Base-by-base conservation (phyloP, 805 yeast genomes). In the Starmera quercuum region DNA sequence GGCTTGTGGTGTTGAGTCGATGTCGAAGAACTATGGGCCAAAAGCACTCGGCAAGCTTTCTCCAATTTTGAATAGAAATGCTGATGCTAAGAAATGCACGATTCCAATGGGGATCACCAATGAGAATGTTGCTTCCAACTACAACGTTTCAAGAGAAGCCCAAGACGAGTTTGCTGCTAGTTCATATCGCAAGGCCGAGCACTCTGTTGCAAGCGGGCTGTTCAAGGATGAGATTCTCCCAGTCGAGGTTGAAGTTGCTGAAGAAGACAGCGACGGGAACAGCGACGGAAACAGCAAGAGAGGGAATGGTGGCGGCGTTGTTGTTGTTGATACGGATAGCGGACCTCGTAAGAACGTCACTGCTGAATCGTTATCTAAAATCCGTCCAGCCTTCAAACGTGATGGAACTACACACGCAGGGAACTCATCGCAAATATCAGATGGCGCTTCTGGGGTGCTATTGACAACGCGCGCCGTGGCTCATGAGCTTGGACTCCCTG, bases 61-160 rank as follows among this genome's bases (percentile, higher is more conserved):
- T 10, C 68, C 71, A 15, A 61, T 62, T 13, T 53, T 74, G 49
- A 51, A 63, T 29, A 54, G 55, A 8, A 56, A 66, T 44, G 51
- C 56, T 32, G 71, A 64, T 30, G 79, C 81, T n/a, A 66, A 66
- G 41, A 78, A 78, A 58, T 90, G 97, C 63, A 63, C 82, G 59
- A 75, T 90, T 42, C 97, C 97, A 45, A 90, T 90, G 97, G 97
- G 97, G 30, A 78, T 80, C 51, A 90, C 97, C 34, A 83, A 86
- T 54, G 97, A 90, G 65, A 90, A 90, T 58, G 83, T 90, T 36
- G 88, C 94, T 20, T 58, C 61, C 28, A 71, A 71, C 56, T 88
- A 68, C 60, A 58, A 62, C 41, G 68, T 90, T 39, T 51, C 77
- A 19, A 76, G 97, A 58, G 49, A 55, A 21, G 75, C 68, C 41